Percentiles rank a stretch among this genome's conserved stretches.
phyloP scores from a whole-genome alignment of 768 basidiomycete genomes.

The Amanita thiersii region DNA sequence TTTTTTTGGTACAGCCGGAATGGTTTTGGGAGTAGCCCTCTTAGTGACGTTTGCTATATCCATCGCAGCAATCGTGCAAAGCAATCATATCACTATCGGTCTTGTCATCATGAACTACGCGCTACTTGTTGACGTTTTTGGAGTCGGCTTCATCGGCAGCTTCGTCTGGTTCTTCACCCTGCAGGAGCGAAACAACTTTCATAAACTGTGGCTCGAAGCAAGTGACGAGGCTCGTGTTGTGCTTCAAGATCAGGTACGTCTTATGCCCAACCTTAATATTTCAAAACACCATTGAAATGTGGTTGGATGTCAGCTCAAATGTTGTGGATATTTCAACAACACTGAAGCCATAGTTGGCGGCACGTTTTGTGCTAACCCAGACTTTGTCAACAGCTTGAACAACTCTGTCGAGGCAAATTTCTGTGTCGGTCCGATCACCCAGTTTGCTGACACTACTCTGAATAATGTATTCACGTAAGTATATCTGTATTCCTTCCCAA shows the following conservation, averaged over 20 bases:
- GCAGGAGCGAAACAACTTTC: conserved; percentile 61
- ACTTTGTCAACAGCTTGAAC: conserved; percentile 33
- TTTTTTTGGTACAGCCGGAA: conserved; percentile 44
- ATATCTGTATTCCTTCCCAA: neutral
- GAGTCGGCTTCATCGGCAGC: conserved; percentile 57
- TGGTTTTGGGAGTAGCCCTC: conserved; percentile 58
- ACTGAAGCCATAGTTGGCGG: conserved; percentile 59
- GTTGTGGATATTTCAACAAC: conserved; percentile 82
- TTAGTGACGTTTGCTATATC: conserved; percentile 65
- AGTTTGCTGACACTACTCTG: conserved; percentile 61
- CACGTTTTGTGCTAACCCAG: conserved; percentile 42
- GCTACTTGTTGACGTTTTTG: conserved; percentile 56
- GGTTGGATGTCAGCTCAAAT: conserved; percentile 46
- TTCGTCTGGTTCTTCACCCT: conserved; percentile 81
- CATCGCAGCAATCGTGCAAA: conserved; percentile 60
- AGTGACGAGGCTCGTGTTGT: conserved; percentile 37
- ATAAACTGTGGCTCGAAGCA: conserved; percentile 42
- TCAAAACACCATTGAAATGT: neutral
- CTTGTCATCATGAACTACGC: conserved; percentile 73
- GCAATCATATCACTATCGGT: conserved; percentile 58
- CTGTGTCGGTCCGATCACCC: conserved; percentile 67
- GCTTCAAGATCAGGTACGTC: conserved; percentile 67
- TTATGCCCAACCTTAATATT: neutral
- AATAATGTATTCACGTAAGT: conserved; percentile 82
- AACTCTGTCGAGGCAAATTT: conserved; percentile 37